These are phyloP conservation scores for Leucocoprinus birnbaumii DNA, from an alignment of 768 basidiomycete species.

Conservation along the genomic window DNA sequence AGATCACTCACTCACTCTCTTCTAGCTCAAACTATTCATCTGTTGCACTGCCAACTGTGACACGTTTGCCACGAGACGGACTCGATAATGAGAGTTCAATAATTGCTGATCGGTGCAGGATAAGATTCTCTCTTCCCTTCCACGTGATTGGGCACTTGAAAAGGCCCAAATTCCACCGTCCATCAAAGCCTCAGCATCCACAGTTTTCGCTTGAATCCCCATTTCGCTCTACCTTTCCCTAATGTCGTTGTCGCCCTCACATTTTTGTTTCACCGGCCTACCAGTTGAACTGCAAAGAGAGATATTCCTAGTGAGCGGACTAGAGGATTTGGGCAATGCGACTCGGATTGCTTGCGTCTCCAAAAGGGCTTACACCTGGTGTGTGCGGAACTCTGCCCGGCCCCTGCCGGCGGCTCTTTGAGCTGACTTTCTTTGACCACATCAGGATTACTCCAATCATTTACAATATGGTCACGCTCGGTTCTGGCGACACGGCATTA, in stretches of 20 bases:
- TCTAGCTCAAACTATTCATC: not conserved
- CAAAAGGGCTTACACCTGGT: slow-evolving; percentile 31
- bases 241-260: slow-evolving; percentile 15
- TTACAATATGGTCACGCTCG: slow-evolving; percentile 35
- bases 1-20: not conserved
- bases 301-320: slow-evolving; percentile 33
- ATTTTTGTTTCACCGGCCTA: slow-evolving; percentile 28
- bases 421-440: not conserved
- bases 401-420: not conserved
- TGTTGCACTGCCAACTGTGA: not conserved
- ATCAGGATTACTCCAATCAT: slow-evolving; percentile 36
- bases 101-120: not conserved
- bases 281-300: slow-evolving; percentile 38
- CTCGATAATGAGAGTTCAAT: slow-evolving; percentile 17
- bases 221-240: slow-evolving; percentile 16
- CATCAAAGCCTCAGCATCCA: slow-evolving; percentile 18
- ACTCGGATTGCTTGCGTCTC: slow-evolving; percentile 33
- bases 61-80: slow-evolving; percentile 8
- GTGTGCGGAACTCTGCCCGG: slow-evolving; percentile 7
- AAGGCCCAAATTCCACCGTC: slow-evolving; percentile 19
- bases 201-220: slow-evolving; percentile 22
- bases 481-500: slow-evolving; percentile 25
- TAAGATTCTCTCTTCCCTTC: slow-evolving; percentile 16
- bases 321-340: slow-evolving; percentile 21
- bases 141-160: slow-evolving; percentile 27